These are phyloP conservation scores for Vitis rotundifolia DNA, from an alignment of 164 flowering plant genomes.

Conservation along the genomic window DNA sequence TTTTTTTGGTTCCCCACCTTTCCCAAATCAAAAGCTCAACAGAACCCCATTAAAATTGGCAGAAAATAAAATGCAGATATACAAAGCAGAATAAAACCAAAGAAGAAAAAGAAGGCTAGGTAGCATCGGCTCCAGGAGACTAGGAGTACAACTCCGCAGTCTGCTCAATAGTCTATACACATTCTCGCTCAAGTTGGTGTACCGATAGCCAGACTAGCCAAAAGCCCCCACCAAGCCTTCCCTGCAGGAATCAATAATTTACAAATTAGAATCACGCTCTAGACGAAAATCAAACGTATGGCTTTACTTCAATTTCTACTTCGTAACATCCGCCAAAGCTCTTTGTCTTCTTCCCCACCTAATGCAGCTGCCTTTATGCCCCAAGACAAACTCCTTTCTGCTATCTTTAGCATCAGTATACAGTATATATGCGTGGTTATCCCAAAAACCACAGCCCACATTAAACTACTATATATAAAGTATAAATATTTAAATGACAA, in stretches of 20 bases:
- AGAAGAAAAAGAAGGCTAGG: too few relatives aligned
- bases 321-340: background rate
- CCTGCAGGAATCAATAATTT: slow-evolving; percentile 4
- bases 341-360: background rate
- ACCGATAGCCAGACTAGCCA: background rate
- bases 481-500: too few relatives aligned
- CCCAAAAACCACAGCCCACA: too few relatives aligned
- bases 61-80: too few relatives aligned
- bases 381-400: background rate
- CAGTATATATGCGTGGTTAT: too few relatives aligned
- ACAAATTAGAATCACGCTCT: background rate
- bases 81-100: too few relatives aligned
- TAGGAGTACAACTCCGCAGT: too few relatives aligned
- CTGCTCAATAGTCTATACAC: background rate
- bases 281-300: too few relatives aligned
- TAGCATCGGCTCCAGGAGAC: too few relatives aligned
- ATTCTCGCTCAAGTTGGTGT: background rate
- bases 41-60: too few relatives aligned
- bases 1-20: background rate
- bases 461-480: too few relatives aligned
- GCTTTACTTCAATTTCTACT: background rate
- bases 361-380: background rate
- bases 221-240: slow-evolving; percentile 6
- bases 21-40: too few relatives aligned
- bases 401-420: background rate